phyloP scores from a whole-genome alignment of 768 basidiomycete species.

The Paxillus rubicundulus region DNA sequence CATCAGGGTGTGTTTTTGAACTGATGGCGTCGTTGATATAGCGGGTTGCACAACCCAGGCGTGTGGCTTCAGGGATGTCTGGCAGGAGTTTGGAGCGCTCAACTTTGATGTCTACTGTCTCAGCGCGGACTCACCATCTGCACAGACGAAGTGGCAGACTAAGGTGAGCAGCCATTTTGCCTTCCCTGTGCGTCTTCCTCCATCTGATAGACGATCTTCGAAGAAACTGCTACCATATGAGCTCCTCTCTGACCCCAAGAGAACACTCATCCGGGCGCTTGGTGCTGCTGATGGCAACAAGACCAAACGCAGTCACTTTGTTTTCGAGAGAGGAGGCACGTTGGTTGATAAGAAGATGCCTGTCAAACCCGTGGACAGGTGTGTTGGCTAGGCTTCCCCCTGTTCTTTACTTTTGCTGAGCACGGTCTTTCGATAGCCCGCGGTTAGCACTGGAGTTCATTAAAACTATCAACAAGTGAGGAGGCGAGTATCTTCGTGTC shows the following conservation, averaged over 20 bases:
- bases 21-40: conserved; percentile 23
- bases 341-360: conserved; percentile 81
- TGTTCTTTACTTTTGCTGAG: not conserved
- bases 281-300: conserved; percentile 79
- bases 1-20: too few relatives aligned
- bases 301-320: conserved; percentile 90
- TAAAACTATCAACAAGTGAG: conserved; percentile 39
- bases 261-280: conserved; percentile 71
- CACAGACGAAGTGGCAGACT: conserved; percentile 82
- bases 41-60: conserved; percentile 93
- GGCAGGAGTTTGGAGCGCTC: conserved; percentile 66
- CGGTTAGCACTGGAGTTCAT: conserved; percentile 67
- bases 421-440: conserved; percentile 40
- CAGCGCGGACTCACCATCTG: conserved; percentile 71
- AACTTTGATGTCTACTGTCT: conserved; percentile 78
- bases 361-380: conserved; percentile 88
- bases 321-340: conserved; percentile 90
- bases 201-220: conserved; percentile 6
- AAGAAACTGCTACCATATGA: conserved; percentile 85
- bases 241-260: conserved; percentile 86
- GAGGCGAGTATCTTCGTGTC: too few relatives aligned
- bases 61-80: conserved; percentile 85
- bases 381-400: not conserved
- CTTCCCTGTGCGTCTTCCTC: not conserved
- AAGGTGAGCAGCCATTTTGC: conserved; percentile 50